phyloP scores from a whole-genome alignment of 106 monocot species.

The Dendrobium chrysotoxum region DNA sequence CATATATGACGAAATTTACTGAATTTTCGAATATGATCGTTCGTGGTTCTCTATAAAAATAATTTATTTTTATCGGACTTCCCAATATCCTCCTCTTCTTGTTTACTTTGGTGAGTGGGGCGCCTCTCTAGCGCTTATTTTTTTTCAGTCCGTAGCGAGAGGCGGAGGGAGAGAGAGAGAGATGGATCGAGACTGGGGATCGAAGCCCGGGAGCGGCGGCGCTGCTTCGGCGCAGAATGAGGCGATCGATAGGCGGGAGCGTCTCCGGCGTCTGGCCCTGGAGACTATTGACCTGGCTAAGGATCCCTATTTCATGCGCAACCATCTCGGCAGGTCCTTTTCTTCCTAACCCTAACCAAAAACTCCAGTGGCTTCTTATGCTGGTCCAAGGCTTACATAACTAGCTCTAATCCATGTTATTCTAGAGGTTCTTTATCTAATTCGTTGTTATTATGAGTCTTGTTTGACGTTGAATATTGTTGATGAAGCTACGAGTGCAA shows the following conservation, averaged over 20 bases:
- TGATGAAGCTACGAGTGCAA: conserved; percentile 78
- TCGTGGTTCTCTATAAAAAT: no score
- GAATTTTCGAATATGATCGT: no score
- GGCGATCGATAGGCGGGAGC: conserved; percentile 92
- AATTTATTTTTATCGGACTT: no score
- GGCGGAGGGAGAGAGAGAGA: background rate
- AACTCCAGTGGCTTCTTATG: background rate
- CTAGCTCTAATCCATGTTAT: background rate
- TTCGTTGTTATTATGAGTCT: background rate
- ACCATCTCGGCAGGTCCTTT: conserved; percentile 77
- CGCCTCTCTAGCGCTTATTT: no score
- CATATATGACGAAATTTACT: no score
- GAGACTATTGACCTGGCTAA: conserved; percentile 99
- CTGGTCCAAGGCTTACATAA: background rate
- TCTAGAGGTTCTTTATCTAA: background rate
- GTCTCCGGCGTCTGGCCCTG: conserved; percentile 82
- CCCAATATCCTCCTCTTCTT: no score
- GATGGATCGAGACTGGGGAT: conserved; percentile 96
- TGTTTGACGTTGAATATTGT: background rate
- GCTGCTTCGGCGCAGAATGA: conserved; percentile 93
- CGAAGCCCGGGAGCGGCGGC: conserved; percentile 95
- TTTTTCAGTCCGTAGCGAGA: no score
- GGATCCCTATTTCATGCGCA: conserved; percentile 99
- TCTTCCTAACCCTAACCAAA: conserved; percentile 29
- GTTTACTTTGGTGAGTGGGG: no score